Evolutionary conservation across 768 basidiomycete species (phyloP).

Genomic region (Leccinum sublutescens): DNA sequence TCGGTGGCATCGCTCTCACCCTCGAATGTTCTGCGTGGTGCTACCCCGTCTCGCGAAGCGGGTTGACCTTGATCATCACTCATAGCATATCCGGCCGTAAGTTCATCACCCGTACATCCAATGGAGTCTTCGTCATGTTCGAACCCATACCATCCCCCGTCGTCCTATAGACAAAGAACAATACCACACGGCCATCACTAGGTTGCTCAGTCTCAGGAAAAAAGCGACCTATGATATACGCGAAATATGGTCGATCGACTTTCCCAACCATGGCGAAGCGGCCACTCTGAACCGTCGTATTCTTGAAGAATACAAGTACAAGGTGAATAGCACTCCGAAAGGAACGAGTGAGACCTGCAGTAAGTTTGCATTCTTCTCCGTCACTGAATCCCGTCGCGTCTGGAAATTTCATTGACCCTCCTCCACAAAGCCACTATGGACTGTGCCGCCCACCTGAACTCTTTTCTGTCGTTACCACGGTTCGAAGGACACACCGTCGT

Average conservation of each 20-base stretch:
- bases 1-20: conserved; percentile 12
- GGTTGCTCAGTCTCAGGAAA: conserved; percentile 15
- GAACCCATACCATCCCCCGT: not conserved
- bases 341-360: conserved; percentile 19
- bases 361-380: conserved; percentile 7
- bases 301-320: conserved; percentile 28
- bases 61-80: conserved; percentile 27
- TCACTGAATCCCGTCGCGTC: not conserved
- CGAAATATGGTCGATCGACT: conserved; percentile 36
- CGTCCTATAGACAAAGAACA: conserved; percentile 26
- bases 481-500: conserved; percentile 24
- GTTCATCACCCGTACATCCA: not conserved
- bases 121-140: not conserved
- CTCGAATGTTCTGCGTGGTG: conserved; percentile 25
- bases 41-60: conserved; percentile 24
- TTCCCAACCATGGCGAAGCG: conserved; percentile 38
- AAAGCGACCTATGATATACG: conserved; percentile 20
- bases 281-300: conserved; percentile 31
- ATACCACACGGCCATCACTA: conserved; percentile 23
- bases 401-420: not conserved
- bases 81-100: conserved; percentile 30
- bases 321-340: conserved; percentile 7
- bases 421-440: conserved; percentile 21
- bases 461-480: conserved; percentile 25
- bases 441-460: conserved; percentile 21